A percentile compares a stretch with the other conserved stretches of the same genome.
phyloP scores from a whole-genome alignment of 2,329 filamentous ascomycete genomes.

The Calycina marina region DNA sequence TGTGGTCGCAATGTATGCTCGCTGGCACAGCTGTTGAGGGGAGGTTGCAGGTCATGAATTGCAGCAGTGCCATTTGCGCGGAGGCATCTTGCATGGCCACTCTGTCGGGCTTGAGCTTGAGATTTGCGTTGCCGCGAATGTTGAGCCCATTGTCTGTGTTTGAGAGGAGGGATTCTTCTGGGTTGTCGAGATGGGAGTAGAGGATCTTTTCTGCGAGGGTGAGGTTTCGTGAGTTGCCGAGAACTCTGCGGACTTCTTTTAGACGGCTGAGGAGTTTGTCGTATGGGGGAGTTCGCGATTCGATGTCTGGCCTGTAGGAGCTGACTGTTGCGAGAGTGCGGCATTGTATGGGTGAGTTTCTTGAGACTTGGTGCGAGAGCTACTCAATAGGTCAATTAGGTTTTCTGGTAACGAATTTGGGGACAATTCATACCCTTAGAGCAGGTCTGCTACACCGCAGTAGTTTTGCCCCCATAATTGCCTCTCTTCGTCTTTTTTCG shows the following conservation, averaged over 20 bases:
- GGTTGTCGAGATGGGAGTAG: slow-evolving; percentile 84
- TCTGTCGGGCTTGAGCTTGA: slow-evolving; percentile 93
- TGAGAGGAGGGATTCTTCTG: slow-evolving; percentile 73
- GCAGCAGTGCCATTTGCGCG: slow-evolving; percentile 92
- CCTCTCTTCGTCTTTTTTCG: no score
- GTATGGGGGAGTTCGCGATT: slow-evolving; percentile 50
- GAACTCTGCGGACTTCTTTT: slow-evolving; percentile 56
- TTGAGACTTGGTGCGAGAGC: slow-evolving; percentile 7
- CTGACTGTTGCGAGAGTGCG: slow-evolving; percentile 18
- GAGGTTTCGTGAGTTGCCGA: slow-evolving; percentile 47
- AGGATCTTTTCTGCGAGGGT: slow-evolving; percentile 97
- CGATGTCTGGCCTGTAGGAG: slow-evolving; percentile 17
- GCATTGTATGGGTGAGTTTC: slow-evolving; percentile 9
- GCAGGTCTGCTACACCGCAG: slow-evolving; percentile 20
- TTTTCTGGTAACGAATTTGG: no score
- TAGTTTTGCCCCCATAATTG: slow-evolving; percentile 20
- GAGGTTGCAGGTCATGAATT: slow-evolving; percentile 96
- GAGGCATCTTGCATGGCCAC: slow-evolving; percentile 99
- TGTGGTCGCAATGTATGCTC: slow-evolving; percentile 96
- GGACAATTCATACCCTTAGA: slow-evolving; percentile 18
- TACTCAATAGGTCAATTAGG: slow-evolving; percentile 13
- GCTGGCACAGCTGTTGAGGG: slow-evolving; percentile 83
- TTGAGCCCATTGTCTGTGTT: slow-evolving; percentile 71
- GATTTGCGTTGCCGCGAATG: slow-evolving; percentile 76
- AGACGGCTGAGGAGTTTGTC: slow-evolving; percentile 67